phyloP scores from a whole-genome alignment of 148 eudicot species.

The Spergularia bocconei region DNA sequence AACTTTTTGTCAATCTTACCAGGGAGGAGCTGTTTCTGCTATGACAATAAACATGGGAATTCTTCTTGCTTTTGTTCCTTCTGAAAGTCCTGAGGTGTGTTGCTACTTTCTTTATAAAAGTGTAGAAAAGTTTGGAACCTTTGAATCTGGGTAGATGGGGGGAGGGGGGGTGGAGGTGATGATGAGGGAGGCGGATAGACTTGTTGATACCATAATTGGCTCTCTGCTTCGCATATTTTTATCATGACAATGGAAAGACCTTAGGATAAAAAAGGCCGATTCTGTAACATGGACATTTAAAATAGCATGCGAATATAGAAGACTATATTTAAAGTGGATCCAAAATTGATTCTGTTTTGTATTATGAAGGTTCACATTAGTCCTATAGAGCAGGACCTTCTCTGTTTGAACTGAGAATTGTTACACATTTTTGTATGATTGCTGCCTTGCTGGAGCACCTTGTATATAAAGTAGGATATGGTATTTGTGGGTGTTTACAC shows the following conservation, averaged over 20 bases:
- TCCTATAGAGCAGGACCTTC: neutral
- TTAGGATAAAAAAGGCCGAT: neutral
- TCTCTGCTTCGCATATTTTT: too few species aligned
- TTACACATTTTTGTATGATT: neutral
- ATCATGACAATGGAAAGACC: neutral
- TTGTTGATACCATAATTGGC: neutral
- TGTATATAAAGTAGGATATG: neutral
- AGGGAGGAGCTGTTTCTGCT: constrained; percentile 97
- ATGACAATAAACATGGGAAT: constrained; percentile 89
- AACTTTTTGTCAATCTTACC: constrained; percentile 22
- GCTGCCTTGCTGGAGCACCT: neutral
- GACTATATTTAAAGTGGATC: neutral
- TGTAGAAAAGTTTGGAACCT: neutral
- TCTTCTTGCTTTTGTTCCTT: constrained; percentile 93
- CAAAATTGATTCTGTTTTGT: neutral
- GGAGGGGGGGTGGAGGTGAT: neutral
- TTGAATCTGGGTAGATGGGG: neutral
- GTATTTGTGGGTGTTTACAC: neutral
- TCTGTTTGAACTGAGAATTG: neutral
- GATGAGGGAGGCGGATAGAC: too few species aligned
- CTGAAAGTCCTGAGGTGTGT: constrained; percentile 69
- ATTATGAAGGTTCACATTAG: neutral
- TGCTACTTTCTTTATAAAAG: neutral
- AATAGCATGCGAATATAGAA: neutral
- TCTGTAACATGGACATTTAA: neutral